phyloP scores from a whole-genome alignment of 2,329 filamentous ascomycete genomes.

The Capronia coronata region DNA sequence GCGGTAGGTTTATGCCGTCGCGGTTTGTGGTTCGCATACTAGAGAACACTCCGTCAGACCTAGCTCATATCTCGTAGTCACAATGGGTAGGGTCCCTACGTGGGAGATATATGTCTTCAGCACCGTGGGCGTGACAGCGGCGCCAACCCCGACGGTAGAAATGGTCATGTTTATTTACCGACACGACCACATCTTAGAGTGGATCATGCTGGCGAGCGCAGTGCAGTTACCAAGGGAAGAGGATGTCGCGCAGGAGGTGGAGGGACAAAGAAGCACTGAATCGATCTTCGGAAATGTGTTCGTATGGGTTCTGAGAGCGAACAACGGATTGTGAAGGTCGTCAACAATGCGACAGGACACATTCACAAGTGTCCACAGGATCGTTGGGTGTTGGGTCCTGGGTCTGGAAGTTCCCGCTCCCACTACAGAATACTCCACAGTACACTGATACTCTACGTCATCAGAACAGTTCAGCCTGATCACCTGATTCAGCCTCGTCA shows the following conservation, averaged over 20 bases:
- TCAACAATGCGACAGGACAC: no score
- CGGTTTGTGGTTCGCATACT: conserved; percentile 77
- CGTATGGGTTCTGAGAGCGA: no score
- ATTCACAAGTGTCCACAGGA: no score
- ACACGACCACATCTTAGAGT: not conserved
- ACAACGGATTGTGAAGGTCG: no score
- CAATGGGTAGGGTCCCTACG: conserved; percentile 47
- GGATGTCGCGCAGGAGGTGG: no score
- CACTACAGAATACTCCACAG: no score
- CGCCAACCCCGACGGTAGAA: conserved; percentile 72
- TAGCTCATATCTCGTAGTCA: not conserved
- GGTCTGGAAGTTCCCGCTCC: no score
- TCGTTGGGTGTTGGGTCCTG: no score
- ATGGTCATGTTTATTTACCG: conserved; percentile 50
- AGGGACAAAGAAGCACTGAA: no score
- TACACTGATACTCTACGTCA: no score
- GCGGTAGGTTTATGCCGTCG: conserved; percentile 74
- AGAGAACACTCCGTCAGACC: conserved; percentile 17
- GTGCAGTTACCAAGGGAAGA: no score
- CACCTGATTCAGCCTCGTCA: not conserved
- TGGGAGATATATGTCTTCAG: conserved; percentile 81
- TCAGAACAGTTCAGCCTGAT: not conserved
- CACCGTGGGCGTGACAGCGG: conserved; percentile 81
- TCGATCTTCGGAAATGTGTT: no score
- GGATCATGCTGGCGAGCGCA: not conserved